phyloP scores from a whole-genome alignment of 306 rosid species.

The Citrullus mucosospermus region DNA sequence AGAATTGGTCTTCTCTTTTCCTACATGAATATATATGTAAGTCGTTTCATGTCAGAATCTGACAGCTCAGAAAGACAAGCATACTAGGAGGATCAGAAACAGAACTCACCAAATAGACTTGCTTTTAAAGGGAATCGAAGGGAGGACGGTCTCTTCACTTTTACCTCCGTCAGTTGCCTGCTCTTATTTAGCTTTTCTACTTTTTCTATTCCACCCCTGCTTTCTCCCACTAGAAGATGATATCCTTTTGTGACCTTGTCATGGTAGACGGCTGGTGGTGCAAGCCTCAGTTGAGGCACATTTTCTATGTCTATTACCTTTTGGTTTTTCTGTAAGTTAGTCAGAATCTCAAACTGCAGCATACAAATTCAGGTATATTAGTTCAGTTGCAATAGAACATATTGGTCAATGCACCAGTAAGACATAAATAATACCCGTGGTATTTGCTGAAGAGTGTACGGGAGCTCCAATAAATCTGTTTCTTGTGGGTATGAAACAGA shows the following conservation, averaged over 20 bases:
- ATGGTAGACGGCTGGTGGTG: slow-evolving; percentile 89
- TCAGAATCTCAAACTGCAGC: slow-evolving; percentile 89
- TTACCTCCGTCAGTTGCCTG: slow-evolving; percentile 51
- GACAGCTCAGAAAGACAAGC: slow-evolving; percentile 4
- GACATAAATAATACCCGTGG: slow-evolving; percentile 46
- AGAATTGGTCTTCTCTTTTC: background rate
- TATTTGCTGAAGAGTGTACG: slow-evolving; percentile 52
- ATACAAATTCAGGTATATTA: slow-evolving; percentile 17
- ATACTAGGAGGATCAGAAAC: slow-evolving; percentile 3
- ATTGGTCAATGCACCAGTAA: slow-evolving; percentile 2
- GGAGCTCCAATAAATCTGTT: slow-evolving; percentile 38
- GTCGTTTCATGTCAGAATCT: slow-evolving; percentile 14
- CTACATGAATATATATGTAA: slow-evolving; percentile 1
- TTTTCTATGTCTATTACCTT: slow-evolving; percentile 70
- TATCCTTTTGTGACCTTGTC: slow-evolving; percentile 67
- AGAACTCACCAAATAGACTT: slow-evolving; percentile 55
- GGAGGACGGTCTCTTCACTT: slow-evolving; percentile 68
- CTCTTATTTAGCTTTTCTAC: slow-evolving; percentile 37
- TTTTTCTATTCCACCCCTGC: slow-evolving; percentile 32
- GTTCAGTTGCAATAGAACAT: slow-evolving; percentile 3
- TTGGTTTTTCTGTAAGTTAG: slow-evolving; percentile 51
- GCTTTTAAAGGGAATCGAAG: slow-evolving; percentile 68
- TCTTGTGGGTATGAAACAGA: slow-evolving; percentile 38
- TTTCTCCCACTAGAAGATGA: slow-evolving; percentile 44
- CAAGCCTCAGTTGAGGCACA: slow-evolving; percentile 73